Percentiles rank a stretch among this genome's conserved stretches.
phyloP scores from a whole-genome alignment of 2,329 filamentous ascomycete genomes.

The Penicillium sp. region DNA sequence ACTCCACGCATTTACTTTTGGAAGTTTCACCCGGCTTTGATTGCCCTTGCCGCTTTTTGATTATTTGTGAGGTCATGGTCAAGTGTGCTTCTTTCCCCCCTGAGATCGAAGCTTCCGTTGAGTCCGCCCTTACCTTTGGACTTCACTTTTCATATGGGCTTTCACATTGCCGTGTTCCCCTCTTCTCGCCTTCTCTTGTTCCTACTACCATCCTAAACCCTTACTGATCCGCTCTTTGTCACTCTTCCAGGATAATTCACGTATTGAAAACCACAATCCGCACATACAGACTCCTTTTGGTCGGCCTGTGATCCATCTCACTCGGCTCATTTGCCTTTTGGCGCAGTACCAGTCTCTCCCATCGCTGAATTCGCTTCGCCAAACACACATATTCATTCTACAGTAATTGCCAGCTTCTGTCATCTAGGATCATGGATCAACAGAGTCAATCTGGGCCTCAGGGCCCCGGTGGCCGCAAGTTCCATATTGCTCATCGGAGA shows the following conservation, averaged over 20 bases:
- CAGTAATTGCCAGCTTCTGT: conserved; percentile 21
- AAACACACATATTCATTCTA: conserved; percentile 19
- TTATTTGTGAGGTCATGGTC: conserved; percentile 6
- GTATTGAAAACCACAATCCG: conserved; percentile 24
- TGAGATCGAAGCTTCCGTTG: conserved; percentile 17
- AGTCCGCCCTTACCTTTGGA: conserved; percentile 13
- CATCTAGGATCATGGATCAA: conserved; percentile 59
- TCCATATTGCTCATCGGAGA: conserved; percentile 95
- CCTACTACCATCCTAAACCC: conserved; percentile 6
- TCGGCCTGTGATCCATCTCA: conserved; percentile 28
- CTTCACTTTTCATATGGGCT: conserved; percentile 12
- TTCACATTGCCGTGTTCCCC: conserved; percentile 1
- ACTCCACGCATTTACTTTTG: neutral
- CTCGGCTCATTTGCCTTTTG: conserved; percentile 27
- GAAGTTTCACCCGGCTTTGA: neutral
- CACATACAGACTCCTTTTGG: conserved; percentile 24
- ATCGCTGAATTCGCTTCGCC: conserved; percentile 17
- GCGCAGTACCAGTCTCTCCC: conserved; percentile 28
- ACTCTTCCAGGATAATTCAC: conserved; percentile 17
- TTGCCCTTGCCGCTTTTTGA: neutral
- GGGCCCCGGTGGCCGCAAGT: conserved; percentile 79
- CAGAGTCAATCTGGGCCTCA: conserved; percentile 55
- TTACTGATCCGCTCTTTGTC: conserved; percentile 22
- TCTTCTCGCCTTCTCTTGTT: conserved; percentile 1
- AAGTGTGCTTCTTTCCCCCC: conserved; percentile 7